These are phyloP conservation scores for Fraxinus cuspidata DNA, from an alignment of 257 asterid species.

Conservation along the genomic window DNA sequence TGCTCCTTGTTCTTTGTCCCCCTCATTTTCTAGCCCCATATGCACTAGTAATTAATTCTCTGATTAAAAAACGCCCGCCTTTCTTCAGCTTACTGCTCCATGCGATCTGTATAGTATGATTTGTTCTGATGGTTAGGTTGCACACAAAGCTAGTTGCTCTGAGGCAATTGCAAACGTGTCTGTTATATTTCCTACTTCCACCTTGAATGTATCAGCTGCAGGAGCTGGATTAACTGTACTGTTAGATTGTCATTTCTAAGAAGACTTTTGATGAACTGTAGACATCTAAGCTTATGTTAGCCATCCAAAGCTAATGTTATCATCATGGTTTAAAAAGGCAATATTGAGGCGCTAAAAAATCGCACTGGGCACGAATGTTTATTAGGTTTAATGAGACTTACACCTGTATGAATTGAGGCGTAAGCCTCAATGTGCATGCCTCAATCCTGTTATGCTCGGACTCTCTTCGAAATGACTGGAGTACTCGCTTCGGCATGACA, in stretches of 20 bases:
- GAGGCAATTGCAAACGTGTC: background rate
- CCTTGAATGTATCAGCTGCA: slow-evolving; percentile 1
- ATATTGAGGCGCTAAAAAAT: background rate
- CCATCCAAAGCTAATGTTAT: background rate
- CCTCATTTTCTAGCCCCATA: background rate
- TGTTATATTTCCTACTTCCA: background rate
- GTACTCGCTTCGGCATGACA: no score
- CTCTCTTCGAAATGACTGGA: no score
- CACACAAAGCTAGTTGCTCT: background rate
- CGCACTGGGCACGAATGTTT: background rate
- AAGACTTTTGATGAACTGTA: background rate
- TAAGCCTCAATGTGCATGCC: background rate
- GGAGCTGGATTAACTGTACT: background rate
- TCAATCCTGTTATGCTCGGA: no score
- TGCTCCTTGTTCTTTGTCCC: background rate
- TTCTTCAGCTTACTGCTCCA: background rate
- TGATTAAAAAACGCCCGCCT: background rate
- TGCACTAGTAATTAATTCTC: background rate
- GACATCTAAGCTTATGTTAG: background rate
- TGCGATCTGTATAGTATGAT: background rate
- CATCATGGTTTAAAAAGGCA: background rate
- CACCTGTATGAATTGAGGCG: background rate
- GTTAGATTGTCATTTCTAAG: background rate
- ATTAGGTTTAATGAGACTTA: background rate
- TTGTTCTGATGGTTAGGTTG: background rate